A percentile compares a stretch with the other conserved stretches of the same genome.
These are phyloP conservation scores for Cutaneotrichosporon sp. DNA, from an alignment of 1,284 basidiomycete species.

Conservation along the genomic window DNA sequence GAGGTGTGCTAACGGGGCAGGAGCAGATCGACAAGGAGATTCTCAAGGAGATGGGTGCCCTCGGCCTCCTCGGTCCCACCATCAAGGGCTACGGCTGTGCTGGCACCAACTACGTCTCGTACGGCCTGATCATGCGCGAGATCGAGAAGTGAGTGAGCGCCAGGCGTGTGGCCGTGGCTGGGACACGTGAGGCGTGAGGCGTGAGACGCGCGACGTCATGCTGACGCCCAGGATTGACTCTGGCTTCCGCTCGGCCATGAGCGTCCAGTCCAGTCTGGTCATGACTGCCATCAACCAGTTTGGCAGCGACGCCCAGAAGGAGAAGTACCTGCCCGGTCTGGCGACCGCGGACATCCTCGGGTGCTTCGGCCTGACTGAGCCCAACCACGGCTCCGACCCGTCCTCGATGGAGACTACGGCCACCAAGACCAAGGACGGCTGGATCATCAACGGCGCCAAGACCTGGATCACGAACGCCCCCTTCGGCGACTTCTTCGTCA, in stretches of 20 bases:
- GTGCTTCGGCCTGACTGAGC: conserved; percentile 96
- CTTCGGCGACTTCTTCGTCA: conserved; percentile 78
- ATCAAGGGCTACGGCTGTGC: conserved; percentile 94
- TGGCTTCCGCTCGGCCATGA: conserved; percentile 90
- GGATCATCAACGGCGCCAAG: conserved; percentile 84
- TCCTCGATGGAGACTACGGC: conserved; percentile 92
- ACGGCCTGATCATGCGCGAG: conserved; percentile 90
- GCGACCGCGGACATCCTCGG: conserved; percentile 87
- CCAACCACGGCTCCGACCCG: conserved; percentile 94
- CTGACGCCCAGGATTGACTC: conserved; percentile 71
- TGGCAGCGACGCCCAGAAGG: conserved; percentile 77
- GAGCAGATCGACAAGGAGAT: conserved; percentile 56
- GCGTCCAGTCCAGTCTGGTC: conserved; percentile 92
- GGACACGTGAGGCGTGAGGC: background rate
- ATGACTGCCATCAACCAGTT: conserved; percentile 96
- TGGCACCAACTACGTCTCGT: conserved; percentile 84
- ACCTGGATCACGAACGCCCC: conserved; percentile 96
- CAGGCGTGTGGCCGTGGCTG: too few relatives aligned
- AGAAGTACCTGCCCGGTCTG: conserved; percentile 73
- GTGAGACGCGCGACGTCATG: background rate
- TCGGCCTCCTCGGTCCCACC: conserved; percentile 87
- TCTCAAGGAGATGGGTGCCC: conserved; percentile 84
- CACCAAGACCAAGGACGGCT: conserved; percentile 79
- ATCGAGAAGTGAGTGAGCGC: conserved; percentile 66
- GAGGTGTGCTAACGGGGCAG: background rate